Evolutionary conservation across 2,329 filamentous ascomycete species (phyloP), one percentile per base, ranked within the genome.

Genomic region (Colletotrichum truncatum): DNA sequence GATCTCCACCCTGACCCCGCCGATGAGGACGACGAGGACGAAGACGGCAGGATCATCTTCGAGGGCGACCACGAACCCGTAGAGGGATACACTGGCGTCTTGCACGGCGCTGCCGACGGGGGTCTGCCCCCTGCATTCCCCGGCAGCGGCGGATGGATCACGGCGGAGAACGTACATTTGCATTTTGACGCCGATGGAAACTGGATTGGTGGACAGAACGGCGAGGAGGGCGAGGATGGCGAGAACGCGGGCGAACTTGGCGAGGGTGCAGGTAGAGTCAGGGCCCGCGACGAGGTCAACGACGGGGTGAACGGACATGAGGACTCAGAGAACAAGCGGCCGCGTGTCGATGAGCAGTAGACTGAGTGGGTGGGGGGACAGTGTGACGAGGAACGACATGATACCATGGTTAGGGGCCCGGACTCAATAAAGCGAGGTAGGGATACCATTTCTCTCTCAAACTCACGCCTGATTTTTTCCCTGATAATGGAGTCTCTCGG

Each of bases 91-190:
- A 80, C 82, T 0, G 87, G 87, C 10, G 86, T 89, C 6, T 76
- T 87, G 54, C 78, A 77, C 38, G 85, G 85, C 14, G 76, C 77
- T 11, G 70, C 71, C 6, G 78, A 81, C 59, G 85, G 85, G 1
- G 85, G 83, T 2, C 73, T 91, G 23, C 89, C 89, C n/a, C 88
- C 88, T 2, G 86, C 89, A 0, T 87, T 92, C 76, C 91, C 92
- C 0, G 91, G 92, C 1, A 93, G 91, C 52, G 87, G 87, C 0
- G 92, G 92, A 0, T 95, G 92, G 92, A 94, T 98, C 73, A 98
- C 95, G 14, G 92, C 93, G 8, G 95, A 97, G 61, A 98, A 98
- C 72, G 90, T 97, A 75, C 84, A 91, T 68, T 87, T 97, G 70
- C 97, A 89, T 73, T 92, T 96, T 77, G 92, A 96, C 71, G 89